These are phyloP conservation scores for Fremontodendron californicum DNA, from an alignment of 345 rosid genomes.

Conservation along the genomic window DNA sequence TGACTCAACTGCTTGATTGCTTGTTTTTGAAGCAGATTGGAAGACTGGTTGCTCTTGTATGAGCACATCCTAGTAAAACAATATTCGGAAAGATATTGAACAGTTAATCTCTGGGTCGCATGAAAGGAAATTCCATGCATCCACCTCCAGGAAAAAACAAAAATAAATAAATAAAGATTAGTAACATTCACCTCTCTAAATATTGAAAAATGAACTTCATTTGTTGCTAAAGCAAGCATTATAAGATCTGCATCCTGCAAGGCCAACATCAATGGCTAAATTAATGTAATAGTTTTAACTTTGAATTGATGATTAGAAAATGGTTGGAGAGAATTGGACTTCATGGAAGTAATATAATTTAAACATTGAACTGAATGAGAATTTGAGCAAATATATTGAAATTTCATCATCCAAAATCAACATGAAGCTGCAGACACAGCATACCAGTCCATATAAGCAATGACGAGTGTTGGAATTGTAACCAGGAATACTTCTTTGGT, in stretches of 20 bases:
- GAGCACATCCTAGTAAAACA: slow-evolving; percentile 15
- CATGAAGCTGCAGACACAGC: background rate
- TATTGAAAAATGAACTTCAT: slow-evolving; percentile 31
- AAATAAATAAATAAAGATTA: background rate
- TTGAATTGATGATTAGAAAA: background rate
- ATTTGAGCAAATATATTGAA: background rate
- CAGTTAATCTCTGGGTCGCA: background rate
- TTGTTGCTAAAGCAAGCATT: slow-evolving; percentile 28
- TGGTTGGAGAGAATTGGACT: background rate
- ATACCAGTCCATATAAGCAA: slow-evolving; percentile 33
- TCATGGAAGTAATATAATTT: background rate
- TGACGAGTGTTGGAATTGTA: slow-evolving; percentile 24
- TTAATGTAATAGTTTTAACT: background rate
- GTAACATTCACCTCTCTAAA: slow-evolving; percentile 25
- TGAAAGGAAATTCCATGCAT: background rate
- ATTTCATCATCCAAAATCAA: background rate
- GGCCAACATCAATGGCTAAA: background rate
- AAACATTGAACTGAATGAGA: background rate
- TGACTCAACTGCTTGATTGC: background rate
- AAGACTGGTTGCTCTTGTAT: background rate
- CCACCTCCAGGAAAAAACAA: background rate
- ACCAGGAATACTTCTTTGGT: slow-evolving; percentile 16
- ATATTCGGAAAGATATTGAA: background rate
- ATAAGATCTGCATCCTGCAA: slow-evolving; percentile 32
- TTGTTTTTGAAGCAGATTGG: background rate